Conservation (phyloP, 2,329 filamentous ascomycete genomes). For the Fusarium sp. region DNA sequence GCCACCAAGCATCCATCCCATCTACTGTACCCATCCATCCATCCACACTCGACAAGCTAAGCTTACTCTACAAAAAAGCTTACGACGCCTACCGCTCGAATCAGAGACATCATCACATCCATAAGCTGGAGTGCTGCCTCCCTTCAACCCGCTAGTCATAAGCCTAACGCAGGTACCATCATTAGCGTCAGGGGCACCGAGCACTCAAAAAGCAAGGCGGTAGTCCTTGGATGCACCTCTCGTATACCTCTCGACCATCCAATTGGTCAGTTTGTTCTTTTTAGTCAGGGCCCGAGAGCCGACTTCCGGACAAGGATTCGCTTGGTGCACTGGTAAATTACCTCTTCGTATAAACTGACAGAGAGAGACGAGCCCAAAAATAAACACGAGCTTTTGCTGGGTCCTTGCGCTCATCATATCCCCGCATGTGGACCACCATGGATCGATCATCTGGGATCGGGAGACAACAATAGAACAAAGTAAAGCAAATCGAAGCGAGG, state of each 20-base stretch:
- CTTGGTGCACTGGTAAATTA: slow-evolving; percentile 16
- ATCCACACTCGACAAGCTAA: neutral
- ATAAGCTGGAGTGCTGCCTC: neutral
- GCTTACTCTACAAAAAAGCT: neutral
- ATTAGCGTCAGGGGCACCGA: neutral
- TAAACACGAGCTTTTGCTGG: slow-evolving; percentile 28
- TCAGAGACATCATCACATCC: neutral
- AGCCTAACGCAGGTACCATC: slow-evolving; percentile 12
- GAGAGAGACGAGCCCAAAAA: slow-evolving; percentile 19
- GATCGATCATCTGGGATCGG: slow-evolving; percentile 18
- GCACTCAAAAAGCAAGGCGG: neutral
- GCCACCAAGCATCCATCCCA: too few relatives aligned
- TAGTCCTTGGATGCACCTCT: neutral
- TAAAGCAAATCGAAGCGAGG: neutral
- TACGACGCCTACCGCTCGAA: slow-evolving; percentile 3
- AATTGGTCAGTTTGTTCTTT: neutral
- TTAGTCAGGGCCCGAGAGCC: neutral
- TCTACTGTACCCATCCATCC: neutral
- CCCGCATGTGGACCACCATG: slow-evolving; percentile 7
- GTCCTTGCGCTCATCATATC: slow-evolving; percentile 9
- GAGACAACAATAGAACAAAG: slow-evolving; percentile 6
- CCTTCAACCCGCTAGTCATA: neutral
- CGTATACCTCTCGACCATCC: neutral
- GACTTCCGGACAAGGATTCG: slow-evolving; percentile 13
- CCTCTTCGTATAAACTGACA: slow-evolving; percentile 15